A percentile compares a stretch with the other conserved stretches of the same genome.
Evolutionary conservation across 768 basidiomycete species (phyloP).

Genomic region (Trametes meyenii): DNA sequence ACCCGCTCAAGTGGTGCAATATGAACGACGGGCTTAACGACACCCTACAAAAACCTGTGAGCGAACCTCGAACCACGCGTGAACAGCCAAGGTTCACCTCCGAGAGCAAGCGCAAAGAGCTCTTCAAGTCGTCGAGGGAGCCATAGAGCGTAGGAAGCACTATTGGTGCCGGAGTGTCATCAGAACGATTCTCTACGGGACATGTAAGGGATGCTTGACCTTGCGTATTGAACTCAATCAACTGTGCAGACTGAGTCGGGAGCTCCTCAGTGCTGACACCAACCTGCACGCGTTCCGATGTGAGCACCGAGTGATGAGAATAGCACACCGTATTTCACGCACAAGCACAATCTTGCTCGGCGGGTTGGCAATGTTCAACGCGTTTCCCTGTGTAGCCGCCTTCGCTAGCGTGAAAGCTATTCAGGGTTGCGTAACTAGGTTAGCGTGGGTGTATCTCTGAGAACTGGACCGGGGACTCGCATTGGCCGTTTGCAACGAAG

Average conservation of each 20-base stretch:
- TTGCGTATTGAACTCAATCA: background rate
- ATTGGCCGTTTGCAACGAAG: slow-evolving; percentile 27
- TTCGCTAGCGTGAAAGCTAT: slow-evolving; percentile 10
- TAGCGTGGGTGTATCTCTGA: background rate
- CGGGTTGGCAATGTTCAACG: background rate
- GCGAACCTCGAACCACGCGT: background rate
- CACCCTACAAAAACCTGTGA: background rate
- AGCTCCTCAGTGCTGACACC: slow-evolving; percentile 9
- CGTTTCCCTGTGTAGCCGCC: background rate
- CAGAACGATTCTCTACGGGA: background rate
- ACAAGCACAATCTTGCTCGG: slow-evolving; percentile 12
- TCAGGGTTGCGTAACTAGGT: background rate
- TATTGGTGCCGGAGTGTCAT: background rate
- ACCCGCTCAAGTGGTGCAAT: background rate
- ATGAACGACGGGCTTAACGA: slow-evolving; percentile 8
- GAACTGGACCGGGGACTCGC: slow-evolving; percentile 9
- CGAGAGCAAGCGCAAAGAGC: background rate
- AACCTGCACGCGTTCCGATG: background rate
- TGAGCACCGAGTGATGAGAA: background rate
- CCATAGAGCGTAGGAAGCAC: slow-evolving; percentile 4
- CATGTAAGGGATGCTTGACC: background rate
- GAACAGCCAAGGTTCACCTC: background rate
- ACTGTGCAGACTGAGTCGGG: background rate
- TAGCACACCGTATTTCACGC: background rate
- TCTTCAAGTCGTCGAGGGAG: slow-evolving; percentile 5